Base-by-base conservation (phyloP, 164 flowering plant species). In the Stephania japonica region DNA sequence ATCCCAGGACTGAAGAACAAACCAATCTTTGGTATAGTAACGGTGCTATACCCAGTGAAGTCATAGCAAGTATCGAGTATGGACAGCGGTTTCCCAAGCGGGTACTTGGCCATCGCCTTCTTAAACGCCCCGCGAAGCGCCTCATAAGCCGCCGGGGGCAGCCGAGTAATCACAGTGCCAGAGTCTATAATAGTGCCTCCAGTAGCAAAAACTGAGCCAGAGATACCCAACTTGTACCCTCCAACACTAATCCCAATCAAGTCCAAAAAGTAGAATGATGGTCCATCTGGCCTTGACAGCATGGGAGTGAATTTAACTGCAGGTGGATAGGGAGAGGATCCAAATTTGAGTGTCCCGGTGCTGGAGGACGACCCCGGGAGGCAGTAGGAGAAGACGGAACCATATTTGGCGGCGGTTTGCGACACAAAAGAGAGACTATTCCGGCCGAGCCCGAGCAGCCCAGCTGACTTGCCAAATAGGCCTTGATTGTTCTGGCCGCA, bases 11-110 rank as follows among this genome's bases (percentile, higher is more conserved):
- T 50, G 69, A 80, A 85, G 3, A 42, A 41, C 49, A 85, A 61
- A 11, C 42, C 50, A 1, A 85, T 67, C 47, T 62, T 75, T 13
- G 88, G 88, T 7, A 79, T 59, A 1, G 53, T 24, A 14, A 81
- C 64, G 0, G 47, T 50, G 1, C 21, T 50, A 50, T 65, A 77
- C 0, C 61, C 66, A 43, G 78, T 80, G 3, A 90, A 71, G 21
- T 92, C 85, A 64, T 81, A 91, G 75, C 94, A 92, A 0, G 93
- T 89, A 74, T 92, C 97, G 4, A 90, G 80, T 19, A 88, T 81
- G 11, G 87, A 79, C 3, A 82, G 72, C 11, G 78, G 6, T 85
- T 59, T 59, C 23, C 64, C 78, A 38, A 38, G 32, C 24, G 86
- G 84, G 24, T 92, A 90, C 65, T 68, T 70, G 6, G 83, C 44